Conservation (phyloP, 208 protist genomes). For the Histomonas meleagridis region DNA sequence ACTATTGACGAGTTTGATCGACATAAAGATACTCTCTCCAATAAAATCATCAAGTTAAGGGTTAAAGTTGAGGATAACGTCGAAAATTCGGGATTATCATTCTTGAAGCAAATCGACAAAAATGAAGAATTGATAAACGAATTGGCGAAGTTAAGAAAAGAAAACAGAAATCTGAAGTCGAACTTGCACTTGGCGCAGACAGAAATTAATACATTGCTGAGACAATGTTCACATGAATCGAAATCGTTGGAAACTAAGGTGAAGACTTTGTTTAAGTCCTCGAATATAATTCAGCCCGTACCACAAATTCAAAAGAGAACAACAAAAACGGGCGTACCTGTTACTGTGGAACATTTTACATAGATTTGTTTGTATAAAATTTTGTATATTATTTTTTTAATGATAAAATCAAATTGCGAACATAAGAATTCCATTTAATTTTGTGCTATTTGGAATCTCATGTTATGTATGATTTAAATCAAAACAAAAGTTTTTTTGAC, state of each 20-base stretch:
- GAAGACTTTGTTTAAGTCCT: background rate
- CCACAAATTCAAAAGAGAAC: background rate
- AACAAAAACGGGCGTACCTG: background rate
- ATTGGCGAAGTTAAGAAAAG: background rate
- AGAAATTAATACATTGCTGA: background rate
- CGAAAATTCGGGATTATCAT: background rate
- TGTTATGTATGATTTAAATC: too few relatives aligned
- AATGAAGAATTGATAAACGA: background rate
- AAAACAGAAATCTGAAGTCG: background rate
- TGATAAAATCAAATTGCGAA: too few relatives aligned
- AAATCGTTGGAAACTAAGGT: constrained; percentile 31
- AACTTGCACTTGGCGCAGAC: background rate
- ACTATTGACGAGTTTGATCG: background rate
- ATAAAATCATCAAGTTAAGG: background rate
- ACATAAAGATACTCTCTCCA: background rate
- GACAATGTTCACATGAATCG: background rate
- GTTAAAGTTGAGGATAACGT: background rate
- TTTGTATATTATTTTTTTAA: too few relatives aligned
- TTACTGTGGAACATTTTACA: background rate
- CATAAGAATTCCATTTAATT: too few relatives aligned
- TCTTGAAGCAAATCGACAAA: constrained; percentile 9
- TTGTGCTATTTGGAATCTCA: too few relatives aligned
- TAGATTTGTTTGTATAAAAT: too few relatives aligned
- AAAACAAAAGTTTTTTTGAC: too few relatives aligned
- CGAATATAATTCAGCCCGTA: background rate